Base-by-base conservation (phyloP, 2,329 filamentous ascomycete species). In the Aspergillus sp. region DNA sequence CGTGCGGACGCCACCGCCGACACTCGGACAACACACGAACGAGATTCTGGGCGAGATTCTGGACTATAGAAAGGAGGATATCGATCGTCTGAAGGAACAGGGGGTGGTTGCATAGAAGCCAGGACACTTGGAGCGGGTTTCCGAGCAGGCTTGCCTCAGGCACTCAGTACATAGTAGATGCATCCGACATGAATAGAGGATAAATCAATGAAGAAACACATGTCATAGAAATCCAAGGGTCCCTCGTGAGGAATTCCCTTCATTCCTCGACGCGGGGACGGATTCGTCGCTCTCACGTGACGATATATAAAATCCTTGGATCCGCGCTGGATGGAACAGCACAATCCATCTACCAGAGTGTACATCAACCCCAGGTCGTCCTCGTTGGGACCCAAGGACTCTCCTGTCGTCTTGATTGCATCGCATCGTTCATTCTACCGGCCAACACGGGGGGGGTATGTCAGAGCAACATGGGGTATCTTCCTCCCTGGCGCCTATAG, bases 21-120 rank as follows among this genome's bases (percentile, higher is more conserved):
- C 87, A 6, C 75, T 99, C 31, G 94, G 92, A 0, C 85, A 96
- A 73, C 91, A 96, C 71, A 96, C 91, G 0, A 79, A 90, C 59
- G 88, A 94, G 69, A 80, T 96, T 4, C 71, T 96, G 53, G 68
- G 71, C 17, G 80, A 82, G 20, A 67, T 91, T 19, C 72, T 94
- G 16, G 84, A 85, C 0, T 76, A 89, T 59, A 77, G 73, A 14
- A 72, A 78, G 44, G 72, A 71, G 0, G 80, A 87, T 46, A 87
- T 96, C 50, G 69, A 77, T 38, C 73, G 70, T 9, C 70, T 96
- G 58, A 88, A 80, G 64, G 74, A 78, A 29, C 81, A 84, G 46
- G 90, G 90, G 0, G 84, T 90, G 2, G 77, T 96, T 31, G 78
- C 78, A 54, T 84, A 71, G 54, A 53, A 10, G 19, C 40, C 40